Conservation (phyloP, 805 yeast species). For the Alloascoidea hylecoeti region DNA sequence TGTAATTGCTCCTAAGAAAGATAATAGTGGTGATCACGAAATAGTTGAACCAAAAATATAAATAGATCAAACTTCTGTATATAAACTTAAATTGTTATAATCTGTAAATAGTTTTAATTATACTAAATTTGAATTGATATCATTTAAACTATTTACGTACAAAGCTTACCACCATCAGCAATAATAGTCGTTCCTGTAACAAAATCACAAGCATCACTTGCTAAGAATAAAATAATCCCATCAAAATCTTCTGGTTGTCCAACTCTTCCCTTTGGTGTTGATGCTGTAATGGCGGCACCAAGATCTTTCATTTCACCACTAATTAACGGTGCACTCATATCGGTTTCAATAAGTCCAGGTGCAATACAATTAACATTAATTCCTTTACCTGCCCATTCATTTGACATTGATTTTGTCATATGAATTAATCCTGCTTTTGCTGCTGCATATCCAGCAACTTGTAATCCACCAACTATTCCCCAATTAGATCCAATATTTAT, state of each 20-base stretch:
- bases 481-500: conserved; percentile 31
- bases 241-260: conserved; percentile 33
- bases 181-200: conserved; percentile 34
- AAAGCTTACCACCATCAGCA: conserved; percentile 49
- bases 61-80: no score
- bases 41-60: no score
- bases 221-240: conserved; percentile 28
- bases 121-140: no score
- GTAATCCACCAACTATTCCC: conserved; percentile 41
- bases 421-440: conserved; percentile 26
- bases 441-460: conserved; percentile 24
- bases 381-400: conserved; percentile 30
- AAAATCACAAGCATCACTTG: conserved; percentile 34
- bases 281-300: conserved; percentile 28
- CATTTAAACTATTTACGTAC: no score
- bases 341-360: conserved; percentile 35
- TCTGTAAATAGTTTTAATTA: no score
- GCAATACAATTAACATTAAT: conserved; percentile 32
- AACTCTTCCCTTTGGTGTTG: conserved; percentile 33
- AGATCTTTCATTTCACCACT: conserved; percentile 23
- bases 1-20: no score
- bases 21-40: no score
- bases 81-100: no score
- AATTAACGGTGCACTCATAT: conserved; percentile 22
- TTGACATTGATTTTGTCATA: conserved; percentile 22